These are phyloP conservation scores for Novymonas esmeraldas DNA, from an alignment of 208 protist species.

Conservation along the genomic window DNA sequence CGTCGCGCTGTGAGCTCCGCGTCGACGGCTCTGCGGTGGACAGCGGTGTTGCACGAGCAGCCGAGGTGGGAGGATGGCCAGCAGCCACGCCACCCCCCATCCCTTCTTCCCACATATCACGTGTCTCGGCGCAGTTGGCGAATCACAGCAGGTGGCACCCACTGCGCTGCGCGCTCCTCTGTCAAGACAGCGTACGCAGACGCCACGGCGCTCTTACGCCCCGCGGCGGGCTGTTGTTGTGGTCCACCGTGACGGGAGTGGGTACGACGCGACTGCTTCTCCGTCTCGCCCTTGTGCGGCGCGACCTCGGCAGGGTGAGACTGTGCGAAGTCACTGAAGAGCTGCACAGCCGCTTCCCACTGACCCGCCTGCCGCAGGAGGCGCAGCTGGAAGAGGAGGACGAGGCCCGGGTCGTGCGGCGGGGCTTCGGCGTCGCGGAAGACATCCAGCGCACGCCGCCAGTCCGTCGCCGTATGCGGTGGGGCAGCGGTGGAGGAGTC, in stretches of 20 bases:
- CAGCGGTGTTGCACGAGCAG: too few relatives aligned
- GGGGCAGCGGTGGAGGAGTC: too few relatives aligned
- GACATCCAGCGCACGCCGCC: constrained; percentile 30
- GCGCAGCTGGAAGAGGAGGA: constrained; percentile 54
- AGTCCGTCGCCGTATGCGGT: too few relatives aligned
- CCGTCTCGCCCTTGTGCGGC: not conserved
- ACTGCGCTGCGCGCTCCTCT: constrained; percentile 25
- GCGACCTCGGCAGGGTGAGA: not conserved
- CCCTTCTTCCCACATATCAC: not conserved
- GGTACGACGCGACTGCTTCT: not conserved
- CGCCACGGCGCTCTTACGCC: constrained; percentile 9
- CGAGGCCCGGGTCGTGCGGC: constrained; percentile 27
- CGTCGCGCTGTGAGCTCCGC: too few relatives aligned
- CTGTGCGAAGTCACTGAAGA: constrained; percentile 12
- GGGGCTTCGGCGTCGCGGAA: constrained; percentile 24
- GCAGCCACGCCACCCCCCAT: not conserved
- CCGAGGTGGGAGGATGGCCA: not conserved
- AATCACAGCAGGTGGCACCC: constrained; percentile 14
- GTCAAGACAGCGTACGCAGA: constrained; percentile 23
- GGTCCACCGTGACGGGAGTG: not conserved
- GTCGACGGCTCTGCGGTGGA: too few relatives aligned
- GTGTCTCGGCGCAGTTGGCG: constrained; percentile 4
- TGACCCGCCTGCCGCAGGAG: constrained; percentile 35
- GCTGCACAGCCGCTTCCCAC: constrained; percentile 28
- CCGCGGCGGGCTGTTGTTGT: not conserved